phyloP scores from a whole-genome alignment of 2,329 filamentous ascomycete species.

The Boeremia lycopersici region DNA sequence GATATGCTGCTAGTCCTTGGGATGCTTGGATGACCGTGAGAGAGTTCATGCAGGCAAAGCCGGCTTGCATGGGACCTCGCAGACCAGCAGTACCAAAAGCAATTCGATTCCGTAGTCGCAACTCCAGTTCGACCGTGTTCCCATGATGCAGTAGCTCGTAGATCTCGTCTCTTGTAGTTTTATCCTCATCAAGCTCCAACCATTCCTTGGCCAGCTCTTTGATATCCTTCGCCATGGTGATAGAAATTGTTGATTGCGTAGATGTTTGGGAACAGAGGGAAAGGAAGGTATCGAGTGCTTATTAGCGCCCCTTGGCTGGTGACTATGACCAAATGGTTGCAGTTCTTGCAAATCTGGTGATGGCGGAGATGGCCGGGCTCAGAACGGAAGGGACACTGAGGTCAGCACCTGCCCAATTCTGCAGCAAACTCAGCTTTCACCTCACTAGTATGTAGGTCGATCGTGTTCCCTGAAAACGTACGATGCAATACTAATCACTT shows the following conservation, averaged over 20 bases:
- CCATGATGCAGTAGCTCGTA: conserved; percentile 55
- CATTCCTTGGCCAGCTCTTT: conserved; percentile 59
- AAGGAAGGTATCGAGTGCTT: not conserved
- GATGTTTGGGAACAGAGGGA: not conserved
- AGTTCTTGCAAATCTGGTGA: conserved; percentile 33
- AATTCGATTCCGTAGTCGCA: conserved; percentile 61
- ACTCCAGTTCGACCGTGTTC: conserved; percentile 57
- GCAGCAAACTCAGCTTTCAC: not conserved
- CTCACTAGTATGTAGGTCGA: not conserved
- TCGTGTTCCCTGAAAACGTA: not conserved
- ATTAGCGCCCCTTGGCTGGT: conserved; percentile 11
- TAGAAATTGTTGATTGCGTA: not conserved
- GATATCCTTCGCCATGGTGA: conserved; percentile 41
- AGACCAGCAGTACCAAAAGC: conserved; percentile 68
- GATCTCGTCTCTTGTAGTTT: conserved; percentile 61
- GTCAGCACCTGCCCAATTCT: conserved; percentile 6
- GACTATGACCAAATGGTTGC: conserved; percentile 15
- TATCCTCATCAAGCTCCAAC: conserved; percentile 64
- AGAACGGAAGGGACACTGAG: conserved; percentile 2
- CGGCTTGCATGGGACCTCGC: conserved; percentile 68
- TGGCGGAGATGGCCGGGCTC: conserved; percentile 35
- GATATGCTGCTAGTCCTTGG: conserved; percentile 67
- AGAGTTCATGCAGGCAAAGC: conserved; percentile 66
- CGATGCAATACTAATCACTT: not conserved
- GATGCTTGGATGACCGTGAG: conserved; percentile 67